Percentiles rank a stretch among this genome's conserved stretches.
Evolutionary conservation across 2,329 filamentous ascomycete species (phyloP).

Genomic region (Fusarium continuum): DNA sequence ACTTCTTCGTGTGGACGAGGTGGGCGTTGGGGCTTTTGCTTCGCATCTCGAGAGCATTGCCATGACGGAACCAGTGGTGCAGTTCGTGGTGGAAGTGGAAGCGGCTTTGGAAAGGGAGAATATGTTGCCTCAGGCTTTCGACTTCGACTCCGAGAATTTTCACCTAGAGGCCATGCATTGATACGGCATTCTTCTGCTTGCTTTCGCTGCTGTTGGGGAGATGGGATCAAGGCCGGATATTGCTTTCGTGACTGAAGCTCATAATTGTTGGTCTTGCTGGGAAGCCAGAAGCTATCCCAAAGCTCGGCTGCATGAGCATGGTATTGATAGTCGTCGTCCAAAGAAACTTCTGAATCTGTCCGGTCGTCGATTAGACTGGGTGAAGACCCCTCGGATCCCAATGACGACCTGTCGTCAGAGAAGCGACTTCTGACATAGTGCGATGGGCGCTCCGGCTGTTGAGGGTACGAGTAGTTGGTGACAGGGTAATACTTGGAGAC

Average conservation of each 20-base stretch:
- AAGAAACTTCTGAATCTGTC: conserved; percentile 60
- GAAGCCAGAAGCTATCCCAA: conserved; percentile 63
- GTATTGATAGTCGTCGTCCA: conserved; percentile 62
- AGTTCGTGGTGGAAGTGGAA: conserved; percentile 48
- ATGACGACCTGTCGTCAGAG: conserved; percentile 52
- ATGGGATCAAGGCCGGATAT: conserved; percentile 46
- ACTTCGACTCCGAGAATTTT: conserved; percentile 27
- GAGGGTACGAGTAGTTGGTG: conserved; percentile 54
- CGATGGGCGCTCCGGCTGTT: conserved; percentile 38
- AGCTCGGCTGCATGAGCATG: conserved; percentile 56
- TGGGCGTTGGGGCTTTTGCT: conserved; percentile 43
- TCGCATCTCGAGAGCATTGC: conserved; percentile 39
- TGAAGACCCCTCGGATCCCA: conserved; percentile 57
- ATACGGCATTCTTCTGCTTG: conserved; percentile 41
- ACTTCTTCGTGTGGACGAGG: conserved; percentile 43
- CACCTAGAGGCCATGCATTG: conserved; percentile 43
- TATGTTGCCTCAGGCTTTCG: conserved; percentile 48
- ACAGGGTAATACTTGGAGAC: conserved; percentile 53
- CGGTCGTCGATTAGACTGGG: conserved; percentile 62
- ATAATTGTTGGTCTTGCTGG: conserved; percentile 16
- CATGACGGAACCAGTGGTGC: conserved; percentile 41
- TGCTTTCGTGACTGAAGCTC: conserved; percentile 42
- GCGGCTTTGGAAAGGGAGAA: conserved; percentile 55
- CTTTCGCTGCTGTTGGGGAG: conserved; percentile 39
- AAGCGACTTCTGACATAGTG: conserved; percentile 36